Evolutionary conservation across 768 basidiomycete genomes (phyloP), one percentile per base, ranked within the genome.

Genomic region (Mycena vulgaris): DNA sequence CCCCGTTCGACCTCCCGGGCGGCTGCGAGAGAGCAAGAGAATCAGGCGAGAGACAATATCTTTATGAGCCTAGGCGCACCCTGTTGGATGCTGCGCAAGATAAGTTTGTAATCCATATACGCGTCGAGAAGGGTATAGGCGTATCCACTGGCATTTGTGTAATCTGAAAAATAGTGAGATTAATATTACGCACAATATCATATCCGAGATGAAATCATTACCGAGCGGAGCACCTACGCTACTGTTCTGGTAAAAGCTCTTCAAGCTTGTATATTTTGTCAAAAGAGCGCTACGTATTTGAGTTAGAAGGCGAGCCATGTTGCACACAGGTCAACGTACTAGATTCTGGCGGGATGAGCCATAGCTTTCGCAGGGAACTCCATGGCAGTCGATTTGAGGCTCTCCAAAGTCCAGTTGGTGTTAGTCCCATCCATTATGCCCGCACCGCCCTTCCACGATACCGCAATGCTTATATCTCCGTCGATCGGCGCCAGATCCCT

Each of bases 61-160:
- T 10, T 42, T 42, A 14, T 6, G n/a, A n/a, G n/a, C n/a, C n/a
- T n/a, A n/a, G 8, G 5, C 40, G 51, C 51, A 56, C 63, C 63
- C 30, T 28, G 37, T 33, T 65, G 63, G 31, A 65, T 65, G 23
- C 56, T 48, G 1, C 63, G 63, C 63, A 52, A 56, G 40, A 65
- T 65, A 40, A 65, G 30, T 56, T 65, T 65, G 53, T 31, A 65
- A 23, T 65, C 63, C 63, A 65, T 65, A 40, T 65, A 65, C 10
- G 63, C 63, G 37, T 65, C 63, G 53, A 65, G 63, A 48, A 65
- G 63, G 28, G 63, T 53, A 11, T 52, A 65, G 6, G 63, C 45
- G 53, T 65, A 65, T 0, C 56, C 63, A 27, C 63, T 53, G 2
- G 53, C 63, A 16, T 65, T 65, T 9, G 56, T 53, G 35, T 65